Evolutionary conservation across 2,329 filamentous ascomycete species (phyloP), one percentile per base, ranked within the genome.

Genomic region (Raffaelea ambrosiae): DNA sequence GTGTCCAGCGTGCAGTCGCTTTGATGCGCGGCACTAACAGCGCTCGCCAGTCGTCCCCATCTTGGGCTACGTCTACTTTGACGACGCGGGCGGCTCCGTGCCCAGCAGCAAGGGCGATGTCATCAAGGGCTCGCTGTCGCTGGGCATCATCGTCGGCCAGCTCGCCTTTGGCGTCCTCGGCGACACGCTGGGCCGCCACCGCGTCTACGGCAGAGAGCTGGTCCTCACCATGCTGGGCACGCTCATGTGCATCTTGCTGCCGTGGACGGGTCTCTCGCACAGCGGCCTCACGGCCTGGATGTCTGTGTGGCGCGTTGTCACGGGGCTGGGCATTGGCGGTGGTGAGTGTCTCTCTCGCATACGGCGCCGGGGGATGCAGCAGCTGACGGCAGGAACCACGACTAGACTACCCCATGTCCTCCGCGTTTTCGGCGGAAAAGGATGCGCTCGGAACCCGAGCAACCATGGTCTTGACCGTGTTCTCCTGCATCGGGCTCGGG

Each of bases 141-240:
- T 72, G 42, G 81, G 81, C 39, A 82, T 79, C 5, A 77, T 84
- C 42, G 66, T 84, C 44, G 81, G 81, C 29, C 80, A 84, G 58
- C 59, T 83, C 31, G 69, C 70, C 19, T 84, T 85, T 57, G 80
- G 81, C 51, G 76, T 68, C 61, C 63, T 83, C n/a, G 81, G 79
- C 21, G 81, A 84, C 62, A 62, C 72, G 2, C 66, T 83, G 26
- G 81, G 81, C 44, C 73, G 81, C 39, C 79, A 81, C 63, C 74
- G 71, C 55, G 83, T 84, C 75, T 85, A 84, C 59, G 80, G 80
- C 21, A 66, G 79, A n/a, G 77, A 81, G 55, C 60, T 81, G 50
- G 41, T 51, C 4, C 19, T 51, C 10, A 47, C 51, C 5, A 52
- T 52, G 8, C 16, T 47, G 5, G 51, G 51, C 7, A 48, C 48